phyloP scores from a whole-genome alignment of 2,329 filamentous ascomycete genomes.

The Lasiodiplodia hormozganensis region DNA sequence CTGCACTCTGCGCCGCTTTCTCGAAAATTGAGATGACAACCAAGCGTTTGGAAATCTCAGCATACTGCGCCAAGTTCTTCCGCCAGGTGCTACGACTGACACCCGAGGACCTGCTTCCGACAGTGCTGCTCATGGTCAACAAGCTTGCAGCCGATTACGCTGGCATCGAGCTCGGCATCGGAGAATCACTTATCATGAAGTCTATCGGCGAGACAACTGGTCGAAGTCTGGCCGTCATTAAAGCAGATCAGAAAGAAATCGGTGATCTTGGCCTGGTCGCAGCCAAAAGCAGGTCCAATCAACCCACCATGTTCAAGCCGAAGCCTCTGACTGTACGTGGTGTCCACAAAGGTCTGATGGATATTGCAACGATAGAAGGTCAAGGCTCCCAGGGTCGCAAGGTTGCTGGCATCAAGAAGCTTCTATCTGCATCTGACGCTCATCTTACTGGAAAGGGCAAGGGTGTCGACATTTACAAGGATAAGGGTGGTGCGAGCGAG shows the following conservation, averaged over 20 bases:
- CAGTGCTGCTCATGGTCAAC: slow-evolving; percentile 94
- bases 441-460: slow-evolving; percentile 72
- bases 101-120: slow-evolving; percentile 84
- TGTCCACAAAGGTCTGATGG: slow-evolving; percentile 86
- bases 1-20: slow-evolving; percentile 91
- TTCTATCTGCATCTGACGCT: slow-evolving; percentile 88
- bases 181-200: slow-evolving; percentile 98
- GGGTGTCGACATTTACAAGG: slow-evolving; percentile 80
- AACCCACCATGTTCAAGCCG: slow-evolving; percentile 98
- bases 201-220: slow-evolving; percentile 95
- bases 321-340: slow-evolving; percentile 86
- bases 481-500: slow-evolving; percentile 93
- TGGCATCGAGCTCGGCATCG: slow-evolving; percentile 96
- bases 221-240: slow-evolving; percentile 85
- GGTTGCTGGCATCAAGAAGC: slow-evolving; percentile 93
- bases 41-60: slow-evolving; percentile 85
- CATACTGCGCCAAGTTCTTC: slow-evolving; percentile 88
- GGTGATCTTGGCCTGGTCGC: slow-evolving; percentile 94
- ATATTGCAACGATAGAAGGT: slow-evolving; percentile 84
- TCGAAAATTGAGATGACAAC: slow-evolving; percentile 94
- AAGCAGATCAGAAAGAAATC: slow-evolving; percentile 94
- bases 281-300: slow-evolving; percentile 92
- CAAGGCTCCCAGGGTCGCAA: slow-evolving; percentile 90
- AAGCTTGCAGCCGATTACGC: slow-evolving; percentile 97
- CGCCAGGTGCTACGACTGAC: slow-evolving; percentile 93